phyloP scores from a whole-genome alignment of 2,329 filamentous ascomycete species.

The Penicillium sp. region DNA sequence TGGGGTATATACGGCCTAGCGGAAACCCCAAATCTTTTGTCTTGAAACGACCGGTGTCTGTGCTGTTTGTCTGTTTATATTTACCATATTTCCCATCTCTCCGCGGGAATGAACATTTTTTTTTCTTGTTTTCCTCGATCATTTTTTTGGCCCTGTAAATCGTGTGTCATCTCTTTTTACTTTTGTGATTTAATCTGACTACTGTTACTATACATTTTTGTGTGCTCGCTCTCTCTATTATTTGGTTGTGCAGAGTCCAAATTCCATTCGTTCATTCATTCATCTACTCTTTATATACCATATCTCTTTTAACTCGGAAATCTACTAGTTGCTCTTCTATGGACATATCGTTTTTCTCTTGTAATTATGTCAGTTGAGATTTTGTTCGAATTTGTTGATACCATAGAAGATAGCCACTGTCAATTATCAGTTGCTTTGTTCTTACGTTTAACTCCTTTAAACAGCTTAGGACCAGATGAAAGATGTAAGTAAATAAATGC shows the following conservation, averaged over 20 bases:
- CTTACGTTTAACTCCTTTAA: no score
- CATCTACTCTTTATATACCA: not conserved
- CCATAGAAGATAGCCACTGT: no score
- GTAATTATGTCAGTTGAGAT: no score
- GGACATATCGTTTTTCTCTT: not conserved
- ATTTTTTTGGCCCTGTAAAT: not conserved
- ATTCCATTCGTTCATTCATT: not conserved
- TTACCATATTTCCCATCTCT: not conserved
- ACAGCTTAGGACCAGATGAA: not conserved
- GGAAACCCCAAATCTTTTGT: not conserved
- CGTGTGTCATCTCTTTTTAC: not conserved
- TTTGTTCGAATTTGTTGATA: no score
- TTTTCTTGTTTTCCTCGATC: no score
- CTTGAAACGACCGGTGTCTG: not conserved
- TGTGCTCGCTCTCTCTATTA: not conserved
- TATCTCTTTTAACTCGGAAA: not conserved
- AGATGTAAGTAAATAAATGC: constrained; percentile 1
- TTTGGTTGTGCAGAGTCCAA: not conserved
- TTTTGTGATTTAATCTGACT: not conserved
- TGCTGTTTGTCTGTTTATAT: not conserved
- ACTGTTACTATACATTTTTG: not conserved
- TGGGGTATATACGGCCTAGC: not conserved
- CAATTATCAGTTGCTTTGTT: no score
- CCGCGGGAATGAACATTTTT: not conserved
- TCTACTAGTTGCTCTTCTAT: not conserved